A percentile compares a stretch with the other conserved stretches of the same genome.
Evolutionary conservation across 169 alveolate genomes (phyloP).

Genomic region (Perkinsus olseni): DNA sequence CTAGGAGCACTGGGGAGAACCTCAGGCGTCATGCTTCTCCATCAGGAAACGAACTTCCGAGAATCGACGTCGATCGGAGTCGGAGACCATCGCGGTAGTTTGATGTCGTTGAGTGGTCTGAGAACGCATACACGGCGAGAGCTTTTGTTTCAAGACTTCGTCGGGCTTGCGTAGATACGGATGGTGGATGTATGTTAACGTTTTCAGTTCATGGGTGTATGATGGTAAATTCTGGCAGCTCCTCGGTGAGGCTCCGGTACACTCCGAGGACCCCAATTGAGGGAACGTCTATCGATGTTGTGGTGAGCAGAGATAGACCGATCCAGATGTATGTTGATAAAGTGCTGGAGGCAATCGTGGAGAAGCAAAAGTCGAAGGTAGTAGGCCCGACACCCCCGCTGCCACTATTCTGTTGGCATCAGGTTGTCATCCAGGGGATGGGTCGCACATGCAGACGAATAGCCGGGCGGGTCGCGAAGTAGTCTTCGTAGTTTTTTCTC

Average conservation of each 20-base stretch:
- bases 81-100: not conserved
- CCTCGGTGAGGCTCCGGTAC: not conserved
- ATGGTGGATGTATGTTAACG: too few species aligned
- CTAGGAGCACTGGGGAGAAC: not conserved
- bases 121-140: too few species aligned
- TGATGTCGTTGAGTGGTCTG: not conserved
- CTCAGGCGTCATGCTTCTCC: not conserved
- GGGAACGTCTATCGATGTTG: not conserved
- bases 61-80: not conserved
- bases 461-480: not conserved
- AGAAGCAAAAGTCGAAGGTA: not conserved
- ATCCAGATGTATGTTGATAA: not conserved
- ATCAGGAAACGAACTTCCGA: not conserved
- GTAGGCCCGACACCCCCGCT: not conserved
- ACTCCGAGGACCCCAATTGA: not conserved
- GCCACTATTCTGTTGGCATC: not conserved
- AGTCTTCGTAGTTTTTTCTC: too few species aligned
- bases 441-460: not conserved
- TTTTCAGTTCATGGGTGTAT: too few species aligned
- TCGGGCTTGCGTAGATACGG: too few species aligned
- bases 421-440: not conserved
- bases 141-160: too few species aligned
- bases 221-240: not conserved
- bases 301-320: not conserved
- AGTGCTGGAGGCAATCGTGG: not conserved